These are phyloP conservation scores for Perkinsus chesapeaki DNA, from an alignment of 169 alveolate genomes.

Conservation along the genomic window DNA sequence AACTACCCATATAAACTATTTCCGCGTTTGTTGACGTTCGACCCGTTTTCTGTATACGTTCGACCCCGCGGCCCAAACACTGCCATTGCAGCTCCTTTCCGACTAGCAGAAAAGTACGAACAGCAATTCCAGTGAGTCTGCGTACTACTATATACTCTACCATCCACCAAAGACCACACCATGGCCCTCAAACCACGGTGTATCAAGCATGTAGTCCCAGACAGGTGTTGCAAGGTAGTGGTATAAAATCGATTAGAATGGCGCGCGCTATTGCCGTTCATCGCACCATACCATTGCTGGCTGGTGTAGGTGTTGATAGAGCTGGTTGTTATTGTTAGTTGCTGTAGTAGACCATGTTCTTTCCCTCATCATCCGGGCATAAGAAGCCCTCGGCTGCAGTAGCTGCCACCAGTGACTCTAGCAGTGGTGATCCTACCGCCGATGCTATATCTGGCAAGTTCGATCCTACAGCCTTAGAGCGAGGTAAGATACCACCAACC, in stretches of 20 bases:
- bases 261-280: background rate
- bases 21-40: too few species aligned
- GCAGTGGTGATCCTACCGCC: background rate
- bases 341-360: background rate
- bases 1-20: too few species aligned
- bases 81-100: too few species aligned
- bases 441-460: constrained; percentile 27
- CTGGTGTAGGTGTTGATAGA: background rate
- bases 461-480: constrained; percentile 96
- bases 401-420: background rate
- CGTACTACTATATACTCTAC: too few species aligned
- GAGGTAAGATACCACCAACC: constrained; percentile 44
- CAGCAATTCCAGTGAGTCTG: too few species aligned
- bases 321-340: background rate
- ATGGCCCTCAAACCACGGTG: too few species aligned
- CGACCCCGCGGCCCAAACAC: too few species aligned
- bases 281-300: background rate
- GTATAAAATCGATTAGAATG: background rate
- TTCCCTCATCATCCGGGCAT: background rate
- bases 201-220: too few species aligned
- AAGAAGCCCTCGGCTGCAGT: constrained; percentile 6
- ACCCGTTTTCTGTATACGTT: too few species aligned
- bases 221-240: background rate
- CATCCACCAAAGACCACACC: too few species aligned
- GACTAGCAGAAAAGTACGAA: too few species aligned